Evolutionary conservation across 208 protist genomes (phyloP), one percentile per base, ranked within the genome.

Genomic region (Acanthamoeba divionensis): DNA sequence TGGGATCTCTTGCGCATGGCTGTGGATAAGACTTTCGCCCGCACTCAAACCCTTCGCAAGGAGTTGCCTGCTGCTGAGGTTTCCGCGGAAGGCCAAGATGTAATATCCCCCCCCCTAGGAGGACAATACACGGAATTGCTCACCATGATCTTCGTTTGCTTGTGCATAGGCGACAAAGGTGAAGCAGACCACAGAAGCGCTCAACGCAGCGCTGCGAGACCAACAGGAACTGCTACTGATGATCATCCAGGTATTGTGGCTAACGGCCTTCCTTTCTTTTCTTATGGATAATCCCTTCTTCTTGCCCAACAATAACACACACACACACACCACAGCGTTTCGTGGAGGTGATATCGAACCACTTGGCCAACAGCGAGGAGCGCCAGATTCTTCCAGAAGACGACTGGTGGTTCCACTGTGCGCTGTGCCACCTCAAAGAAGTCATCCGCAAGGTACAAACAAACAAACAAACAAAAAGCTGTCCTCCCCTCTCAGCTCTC

Each of bases 1-100:
- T 62, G 73, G 47, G 73, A 83, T n/a, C 55, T 83, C 13, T 52
- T 83, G 24, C 73, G 73, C 73, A 83, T 63, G 31, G 62, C 73
- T 1, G 2, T 83, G 29, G 73, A 83, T 29, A 83, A 83, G 73
- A 60, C 73, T 18, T 31, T 83, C 2, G n/a, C 5, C 48, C 9
- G 73, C 12, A 21, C 24, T 5, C 31, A 83, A 36, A 60, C 36
- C 38, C 33, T 31, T 26, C 2, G 13, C 47, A 21, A n/a, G 50
- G 73, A 83, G 45, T 33, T 83, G 18, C 10, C 33, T 31, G 73
- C 73, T 12, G 15, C 45, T 15, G 47, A 2, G 18, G 18, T 60
- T n/a, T 60, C 52, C n/a, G n/a, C 18, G n/a, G 52, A 60, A 60
- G 52, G n/a, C 18, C 18, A 60, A 24, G 52, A 60, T 24, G 52